Conservation (phyloP, 169 alveolate species). For the Plasmodium coatneyi region DNA sequence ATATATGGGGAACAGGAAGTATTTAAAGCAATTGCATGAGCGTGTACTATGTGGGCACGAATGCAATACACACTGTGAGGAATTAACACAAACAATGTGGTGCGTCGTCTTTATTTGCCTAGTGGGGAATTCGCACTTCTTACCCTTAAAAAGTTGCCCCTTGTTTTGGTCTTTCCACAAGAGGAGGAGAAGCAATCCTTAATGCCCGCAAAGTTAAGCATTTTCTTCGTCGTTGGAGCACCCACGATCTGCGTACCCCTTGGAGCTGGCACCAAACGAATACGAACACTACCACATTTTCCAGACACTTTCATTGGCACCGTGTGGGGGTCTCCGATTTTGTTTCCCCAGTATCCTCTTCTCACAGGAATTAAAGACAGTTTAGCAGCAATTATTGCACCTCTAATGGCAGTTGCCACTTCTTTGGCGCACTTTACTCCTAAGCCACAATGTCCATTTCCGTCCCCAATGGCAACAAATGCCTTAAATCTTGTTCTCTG, state of each 20-base stretch:
- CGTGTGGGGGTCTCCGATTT: conserved; percentile 99
- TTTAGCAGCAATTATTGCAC: conserved; percentile 99
- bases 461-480: conserved; percentile 99
- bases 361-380: conserved; percentile 98
- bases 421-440: conserved; percentile 99
- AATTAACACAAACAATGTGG: background rate
- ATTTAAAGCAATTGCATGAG: background rate
- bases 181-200: conserved; percentile 98
- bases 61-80: background rate
- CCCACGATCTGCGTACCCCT: conserved; percentile 99
- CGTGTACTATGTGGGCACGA: background rate
- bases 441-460: conserved; percentile 97
- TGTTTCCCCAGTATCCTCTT: conserved; percentile 99
- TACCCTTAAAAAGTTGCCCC: conserved; percentile 96
- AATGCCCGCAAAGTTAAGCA: conserved; percentile 98
- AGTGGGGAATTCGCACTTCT: conserved; percentile 29
- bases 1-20: background rate
- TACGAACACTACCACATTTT: conserved; percentile 99
- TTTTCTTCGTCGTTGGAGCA: conserved; percentile 98
- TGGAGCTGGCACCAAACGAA: conserved; percentile 99
- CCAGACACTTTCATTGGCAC: conserved; percentile 99
- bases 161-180: conserved; percentile 98
- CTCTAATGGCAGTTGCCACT: conserved; percentile 99
- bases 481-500: conserved; percentile 99
- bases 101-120: background rate